These are phyloP conservation scores for Clarireedia monteithiana DNA, from an alignment of 2,329 filamentous ascomycete species.

Conservation along the genomic window DNA sequence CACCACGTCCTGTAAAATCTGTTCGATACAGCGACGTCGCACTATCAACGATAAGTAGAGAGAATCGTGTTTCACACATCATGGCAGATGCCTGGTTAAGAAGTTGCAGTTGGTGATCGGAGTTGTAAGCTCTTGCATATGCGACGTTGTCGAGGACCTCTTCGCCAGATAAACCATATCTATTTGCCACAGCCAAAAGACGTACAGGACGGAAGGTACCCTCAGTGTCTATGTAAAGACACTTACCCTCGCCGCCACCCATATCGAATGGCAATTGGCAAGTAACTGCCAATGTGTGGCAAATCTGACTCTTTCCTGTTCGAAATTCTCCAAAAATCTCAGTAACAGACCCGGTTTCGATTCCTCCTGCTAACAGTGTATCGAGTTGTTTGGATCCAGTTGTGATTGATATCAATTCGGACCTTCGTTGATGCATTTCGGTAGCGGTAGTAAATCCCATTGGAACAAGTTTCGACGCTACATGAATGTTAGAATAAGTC, in stretches of 20 bases:
- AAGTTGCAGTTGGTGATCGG: slow-evolving; percentile 91
- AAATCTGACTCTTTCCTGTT: slow-evolving; percentile 97
- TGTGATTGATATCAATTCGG: slow-evolving; percentile 94
- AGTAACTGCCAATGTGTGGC: slow-evolving; percentile 95
- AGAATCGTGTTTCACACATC: slow-evolving; percentile 99
- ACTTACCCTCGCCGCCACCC: slow-evolving; percentile 97
- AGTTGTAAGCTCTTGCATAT: slow-evolving; percentile 97
- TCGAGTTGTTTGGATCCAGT: slow-evolving; percentile 97
- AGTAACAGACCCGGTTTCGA: slow-evolving; percentile 96
- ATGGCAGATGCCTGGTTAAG: slow-evolving; percentile 92
- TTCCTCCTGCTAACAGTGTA: slow-evolving; percentile 84
- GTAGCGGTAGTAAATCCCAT: slow-evolving; percentile 99
- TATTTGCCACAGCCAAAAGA: slow-evolving; percentile 82
- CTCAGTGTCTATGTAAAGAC: slow-evolving; percentile 96
- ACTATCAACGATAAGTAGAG: slow-evolving; percentile 89
- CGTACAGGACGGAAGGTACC: slow-evolving; percentile 94
- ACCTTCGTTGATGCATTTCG: slow-evolving; percentile 95
- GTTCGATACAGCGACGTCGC: slow-evolving; percentile 94
- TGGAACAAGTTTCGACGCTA: slow-evolving; percentile 90
- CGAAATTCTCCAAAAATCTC: slow-evolving; percentile 98
- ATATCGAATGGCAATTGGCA: slow-evolving; percentile 98
- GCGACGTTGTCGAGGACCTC: slow-evolving; percentile 98
- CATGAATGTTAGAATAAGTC: slow-evolving; percentile 2
- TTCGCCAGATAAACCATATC: slow-evolving; percentile 90
- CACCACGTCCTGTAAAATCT: slow-evolving; percentile 93